Evolutionary conservation across 2,329 filamentous ascomycete genomes (phyloP).

Genomic region (Fusarium sororula): DNA sequence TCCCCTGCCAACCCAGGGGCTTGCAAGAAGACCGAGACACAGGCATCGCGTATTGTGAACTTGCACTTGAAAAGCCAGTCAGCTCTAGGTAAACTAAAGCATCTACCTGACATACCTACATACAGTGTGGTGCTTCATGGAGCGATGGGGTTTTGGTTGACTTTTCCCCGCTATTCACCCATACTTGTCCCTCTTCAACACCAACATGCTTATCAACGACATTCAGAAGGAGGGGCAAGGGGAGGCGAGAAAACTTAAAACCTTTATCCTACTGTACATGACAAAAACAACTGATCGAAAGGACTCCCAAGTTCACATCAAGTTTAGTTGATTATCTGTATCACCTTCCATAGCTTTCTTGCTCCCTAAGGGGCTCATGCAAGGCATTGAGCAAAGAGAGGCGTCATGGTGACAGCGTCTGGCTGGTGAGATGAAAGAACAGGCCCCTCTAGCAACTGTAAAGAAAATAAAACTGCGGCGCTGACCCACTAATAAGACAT

Average conservation of each 20-base stretch:
- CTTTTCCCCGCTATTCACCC: slow-evolving; percentile 1
- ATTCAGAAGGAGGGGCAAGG: slow-evolving; percentile 2
- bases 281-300: not conserved
- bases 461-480: not conserved
- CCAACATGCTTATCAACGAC: not conserved
- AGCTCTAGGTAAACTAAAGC: not conserved
- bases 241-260: not conserved
- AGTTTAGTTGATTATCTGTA: not conserved
- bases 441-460: not conserved
- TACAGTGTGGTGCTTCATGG: not conserved
- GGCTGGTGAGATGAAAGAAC: not conserved
- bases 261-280: not conserved
- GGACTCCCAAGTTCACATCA: not conserved
- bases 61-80: not conserved
- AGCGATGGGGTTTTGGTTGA: not conserved
- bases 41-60: not conserved
- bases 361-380: not conserved
- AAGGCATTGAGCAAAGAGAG: slow-evolving; percentile 25
- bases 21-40: not conserved
- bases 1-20: slow-evolving; percentile 17
- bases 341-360: not conserved
- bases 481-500: not conserved
- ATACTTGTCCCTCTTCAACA: not conserved
- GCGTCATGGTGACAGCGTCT: slow-evolving; percentile 33
- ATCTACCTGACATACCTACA: not conserved